Percentiles rank a stretch among this genome's conserved stretches.
These are phyloP conservation scores for Leccinum uliginosum DNA, from an alignment of 768 basidiomycete genomes.

Conservation along the genomic window DNA sequence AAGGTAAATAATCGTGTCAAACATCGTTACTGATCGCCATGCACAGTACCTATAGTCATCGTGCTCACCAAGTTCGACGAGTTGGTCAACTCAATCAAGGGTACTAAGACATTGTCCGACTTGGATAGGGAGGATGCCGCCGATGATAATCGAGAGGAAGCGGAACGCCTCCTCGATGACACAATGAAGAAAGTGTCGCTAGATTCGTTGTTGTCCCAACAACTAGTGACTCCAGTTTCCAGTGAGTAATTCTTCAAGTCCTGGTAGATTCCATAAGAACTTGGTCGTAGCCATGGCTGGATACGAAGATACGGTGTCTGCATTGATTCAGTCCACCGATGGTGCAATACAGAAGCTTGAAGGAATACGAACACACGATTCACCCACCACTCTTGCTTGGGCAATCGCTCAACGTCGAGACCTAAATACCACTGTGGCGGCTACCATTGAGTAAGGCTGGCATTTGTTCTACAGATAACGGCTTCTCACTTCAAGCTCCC, in stretches of 20 bases:
- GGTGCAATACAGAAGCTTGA: conserved; percentile 1
- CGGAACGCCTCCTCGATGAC: not conserved
- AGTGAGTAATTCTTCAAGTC: not conserved
- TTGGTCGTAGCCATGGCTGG: not conserved
- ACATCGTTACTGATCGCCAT: not conserved
- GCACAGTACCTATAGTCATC: conserved; percentile 4
- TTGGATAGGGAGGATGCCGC: not conserved
- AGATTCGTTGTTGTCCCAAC: conserved; percentile 4
- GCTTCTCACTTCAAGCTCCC: not conserved
- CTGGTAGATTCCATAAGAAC: not conserved
- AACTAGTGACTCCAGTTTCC: not conserved
- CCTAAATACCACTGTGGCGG: not conserved
- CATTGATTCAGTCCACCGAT: conserved; percentile 4
- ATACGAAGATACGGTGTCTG: conserved; percentile 1
- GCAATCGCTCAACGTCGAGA: conserved; percentile 6
- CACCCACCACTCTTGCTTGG: conserved; percentile 4
- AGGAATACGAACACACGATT: not conserved
- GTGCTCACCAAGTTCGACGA: conserved; percentile 5
- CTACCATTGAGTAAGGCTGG: conserved; percentile 1
- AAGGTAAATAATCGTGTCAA: not conserved
- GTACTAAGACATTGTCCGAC: no score
- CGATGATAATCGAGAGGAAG: not conserved
- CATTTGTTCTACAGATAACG: not conserved
- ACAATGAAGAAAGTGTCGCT: not conserved
- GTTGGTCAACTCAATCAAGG: not conserved